Evolutionary conservation across 495 filamentous ascomycete genomes (phyloP).

Genomic region (Penicillium turbatum): DNA sequence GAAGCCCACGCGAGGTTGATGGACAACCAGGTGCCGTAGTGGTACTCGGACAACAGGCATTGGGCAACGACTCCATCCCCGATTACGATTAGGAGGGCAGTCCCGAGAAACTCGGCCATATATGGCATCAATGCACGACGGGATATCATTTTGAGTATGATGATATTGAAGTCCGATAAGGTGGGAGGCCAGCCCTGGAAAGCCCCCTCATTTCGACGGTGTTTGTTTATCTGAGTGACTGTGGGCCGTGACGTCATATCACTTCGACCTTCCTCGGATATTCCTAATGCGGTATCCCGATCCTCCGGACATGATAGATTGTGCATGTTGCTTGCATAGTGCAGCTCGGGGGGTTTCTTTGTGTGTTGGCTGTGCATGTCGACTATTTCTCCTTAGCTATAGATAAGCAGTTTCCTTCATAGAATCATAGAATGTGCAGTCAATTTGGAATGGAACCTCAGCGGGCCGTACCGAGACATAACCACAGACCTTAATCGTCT

Average conservation of each 20-base stretch:
- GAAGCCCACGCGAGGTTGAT: conserved; percentile 37
- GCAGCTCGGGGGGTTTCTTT: no score
- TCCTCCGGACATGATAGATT: no score
- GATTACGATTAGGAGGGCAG: conserved; percentile 33
- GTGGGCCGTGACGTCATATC: not conserved
- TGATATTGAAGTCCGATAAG: not conserved
- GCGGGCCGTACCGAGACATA: no score
- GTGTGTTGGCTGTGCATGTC: no score
- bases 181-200: not conserved
- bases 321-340: no score
- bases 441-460: no score
- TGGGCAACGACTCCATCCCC: conserved; percentile 38
- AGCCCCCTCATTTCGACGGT: not conserved
- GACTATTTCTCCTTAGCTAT: no score
- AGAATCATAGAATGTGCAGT: no score
- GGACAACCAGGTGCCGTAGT: conserved; percentile 37
- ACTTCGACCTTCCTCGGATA: not conserved
- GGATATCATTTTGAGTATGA: conserved; percentile 20
- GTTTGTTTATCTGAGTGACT: not conserved
- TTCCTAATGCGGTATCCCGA: no score
- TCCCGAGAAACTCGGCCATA: conserved; percentile 35
- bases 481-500: no score
- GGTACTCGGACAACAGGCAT: conserved; percentile 33
- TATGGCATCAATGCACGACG: conserved; percentile 30
- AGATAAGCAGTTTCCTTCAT: no score